phyloP scores from a whole-genome alignment of 306 rosid genomes.

The Acacia confusa region DNA sequence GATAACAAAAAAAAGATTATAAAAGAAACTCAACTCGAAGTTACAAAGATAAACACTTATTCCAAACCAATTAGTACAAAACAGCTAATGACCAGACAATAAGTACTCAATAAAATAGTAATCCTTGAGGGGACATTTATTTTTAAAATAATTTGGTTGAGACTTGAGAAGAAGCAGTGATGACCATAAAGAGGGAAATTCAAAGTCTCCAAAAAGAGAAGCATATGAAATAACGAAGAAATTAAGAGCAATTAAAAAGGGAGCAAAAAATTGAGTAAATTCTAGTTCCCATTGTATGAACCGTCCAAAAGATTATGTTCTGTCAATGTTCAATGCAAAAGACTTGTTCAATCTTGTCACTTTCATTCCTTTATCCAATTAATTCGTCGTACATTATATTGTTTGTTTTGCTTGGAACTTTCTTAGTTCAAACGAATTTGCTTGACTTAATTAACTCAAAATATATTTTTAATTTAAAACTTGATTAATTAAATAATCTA shows the following conservation, averaged over 20 bases:
- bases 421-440: not conserved
- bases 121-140: not conserved
- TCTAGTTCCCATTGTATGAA: slow-evolving; percentile 20
- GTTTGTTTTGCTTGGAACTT: not conserved
- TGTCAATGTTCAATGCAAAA: slow-evolving; percentile 37
- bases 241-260: not conserved
- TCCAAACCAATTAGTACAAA: too few species aligned
- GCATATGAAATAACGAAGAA: slow-evolving; percentile 29
- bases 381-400: not conserved
- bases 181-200: not conserved
- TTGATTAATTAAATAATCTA: too few species aligned
- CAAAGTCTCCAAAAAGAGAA: not conserved
- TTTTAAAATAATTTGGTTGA: not conserved
- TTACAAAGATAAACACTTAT: too few species aligned
- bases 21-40: too few species aligned
- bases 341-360: slow-evolving; percentile 18
- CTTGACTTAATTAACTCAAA: too few species aligned
- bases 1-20: too few species aligned
- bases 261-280: not conserved
- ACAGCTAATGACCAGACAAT: too few species aligned
- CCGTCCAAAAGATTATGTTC: not conserved
- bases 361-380: not conserved
- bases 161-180: not conserved
- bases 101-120: not conserved
- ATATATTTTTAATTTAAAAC: too few species aligned